These are phyloP conservation scores for Nyssa sinensis DNA, from an alignment of 148 eudicot species.

Conservation along the genomic window DNA sequence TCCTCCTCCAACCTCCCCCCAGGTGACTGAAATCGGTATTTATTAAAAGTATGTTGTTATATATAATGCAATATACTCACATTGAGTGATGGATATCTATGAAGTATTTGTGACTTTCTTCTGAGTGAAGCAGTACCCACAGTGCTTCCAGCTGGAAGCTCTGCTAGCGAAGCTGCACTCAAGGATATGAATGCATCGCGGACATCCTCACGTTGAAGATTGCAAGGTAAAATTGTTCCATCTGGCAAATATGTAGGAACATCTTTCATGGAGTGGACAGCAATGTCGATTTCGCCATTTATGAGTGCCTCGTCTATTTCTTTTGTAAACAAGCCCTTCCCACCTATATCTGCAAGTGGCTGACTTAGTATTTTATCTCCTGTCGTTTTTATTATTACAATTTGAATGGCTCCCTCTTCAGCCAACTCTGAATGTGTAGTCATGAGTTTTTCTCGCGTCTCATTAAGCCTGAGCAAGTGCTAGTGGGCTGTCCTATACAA, in stretches of 20 bases:
- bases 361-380: conserved; percentile 86
- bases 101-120: conserved; percentile 89
- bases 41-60: neutral
- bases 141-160: conserved; percentile 86
- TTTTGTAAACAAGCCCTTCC: conserved; percentile 95
- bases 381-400: conserved; percentile 86
- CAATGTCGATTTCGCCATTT: conserved; percentile 89
- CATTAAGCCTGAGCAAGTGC: conserved; percentile 98
- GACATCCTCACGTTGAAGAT: conserved; percentile 92
- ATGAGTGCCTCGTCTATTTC: conserved; percentile 94
- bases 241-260: conserved; percentile 96
- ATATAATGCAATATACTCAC: conserved; percentile 37
- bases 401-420: conserved; percentile 89
- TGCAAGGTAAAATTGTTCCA: conserved; percentile 87
- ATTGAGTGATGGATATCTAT: conserved; percentile 80
- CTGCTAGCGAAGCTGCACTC: conserved; percentile 69
- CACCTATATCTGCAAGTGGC: conserved; percentile 97
- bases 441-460: conserved; percentile 79
- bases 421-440: conserved; percentile 72
- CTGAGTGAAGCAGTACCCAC: conserved; percentile 93
- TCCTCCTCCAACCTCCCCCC: too few species aligned
- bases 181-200: conserved; percentile 94
- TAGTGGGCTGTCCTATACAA: conserved; percentile 80
- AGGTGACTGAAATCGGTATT: neutral
- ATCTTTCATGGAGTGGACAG: conserved; percentile 99